A percentile compares a stretch with the other conserved stretches of the same genome.
These are phyloP conservation scores for Petrea volubilis DNA, from an alignment of 257 asterid genomes.

Conservation along the genomic window DNA sequence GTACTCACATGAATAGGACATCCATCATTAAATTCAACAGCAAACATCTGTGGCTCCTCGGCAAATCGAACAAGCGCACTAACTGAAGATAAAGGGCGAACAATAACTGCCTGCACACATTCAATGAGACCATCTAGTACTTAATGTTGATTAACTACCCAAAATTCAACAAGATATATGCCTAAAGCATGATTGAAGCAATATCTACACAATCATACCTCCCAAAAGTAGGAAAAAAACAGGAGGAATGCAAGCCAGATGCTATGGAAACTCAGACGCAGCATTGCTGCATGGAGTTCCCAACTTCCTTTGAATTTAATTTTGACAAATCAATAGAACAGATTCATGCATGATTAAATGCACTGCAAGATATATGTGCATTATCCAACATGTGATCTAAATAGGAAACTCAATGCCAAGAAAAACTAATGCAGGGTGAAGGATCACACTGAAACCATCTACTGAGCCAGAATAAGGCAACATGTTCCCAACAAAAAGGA, in stretches of 20 bases:
- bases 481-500: constrained; percentile 15
- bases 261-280: constrained; percentile 8
- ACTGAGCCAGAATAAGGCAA: neutral
- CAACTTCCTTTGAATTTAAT: neutral
- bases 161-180: constrained; percentile 13
- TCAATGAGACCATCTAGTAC: constrained; percentile 25
- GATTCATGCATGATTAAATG: constrained; percentile 12
- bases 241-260: neutral
- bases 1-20: constrained; percentile 88
- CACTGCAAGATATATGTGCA: neutral
- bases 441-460: constrained; percentile 16
- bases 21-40: constrained; percentile 95
- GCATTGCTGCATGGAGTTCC: neutral
- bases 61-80: constrained; percentile 97
- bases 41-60: constrained; percentile 99
- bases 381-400: constrained; percentile 14
- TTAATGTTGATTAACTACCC: constrained; percentile 19
- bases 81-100: constrained; percentile 88
- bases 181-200: constrained; percentile 22
- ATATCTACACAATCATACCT: constrained; percentile 17
- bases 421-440: constrained; percentile 7
- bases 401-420: constrained; percentile 16
- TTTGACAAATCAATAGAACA: constrained; percentile 5
- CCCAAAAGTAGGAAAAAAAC: neutral
- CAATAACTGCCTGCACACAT: constrained; percentile 83